Base-by-base conservation (phyloP, 768 basidiomycete species). In the Termitomyces titanicus region DNA sequence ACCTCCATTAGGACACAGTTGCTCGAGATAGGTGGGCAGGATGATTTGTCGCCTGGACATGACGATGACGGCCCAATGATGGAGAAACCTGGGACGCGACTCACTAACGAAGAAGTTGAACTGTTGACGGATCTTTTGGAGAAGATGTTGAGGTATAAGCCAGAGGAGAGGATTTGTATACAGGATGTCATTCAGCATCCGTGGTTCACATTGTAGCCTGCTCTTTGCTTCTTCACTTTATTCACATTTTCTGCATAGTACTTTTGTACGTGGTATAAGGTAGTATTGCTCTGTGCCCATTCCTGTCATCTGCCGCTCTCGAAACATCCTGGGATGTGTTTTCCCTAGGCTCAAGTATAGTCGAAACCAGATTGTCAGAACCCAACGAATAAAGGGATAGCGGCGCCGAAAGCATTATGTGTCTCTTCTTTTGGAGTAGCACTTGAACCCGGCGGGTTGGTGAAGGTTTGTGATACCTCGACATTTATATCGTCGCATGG, bases 81-180 rank as follows among this genome's bases (percentile, higher is more conserved):
- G 39, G 74, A 74, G 59, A 61, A 58, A 38, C 18, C 61, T 15
- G 69, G 72, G 50, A 51, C 47, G 18, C 27, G 47, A 45, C 49
- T 73, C 52, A 37, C 53, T 25, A 66, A 69, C 53, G 63, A 51
- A 20, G 74, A 75, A 55, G 60, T 74, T 40, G 63, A 67, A 11
- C 59, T 76, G 15, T 61, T 78, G 53, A 66, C 33, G n/a, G 70
- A 75, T 66, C 63, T 78, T 15, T 62, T 77, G 56, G 66, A 60
- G 58, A 75, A 71, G 62, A 75, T 75, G 70, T 60, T 77, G 60
- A 63, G 59, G 45, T 75, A 74, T 65, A 48, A 45, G n/a, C 76
- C 73, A n/a, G 64, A 75, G 67, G 75, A 75, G 38, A 74, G 77
- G 58, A 71, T 76, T 55, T 12, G 37, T 2, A 72, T 74, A 53